Conservation (phyloP, 1,284 basidiomycete species). For the Cryptococcus sp. region DNA sequence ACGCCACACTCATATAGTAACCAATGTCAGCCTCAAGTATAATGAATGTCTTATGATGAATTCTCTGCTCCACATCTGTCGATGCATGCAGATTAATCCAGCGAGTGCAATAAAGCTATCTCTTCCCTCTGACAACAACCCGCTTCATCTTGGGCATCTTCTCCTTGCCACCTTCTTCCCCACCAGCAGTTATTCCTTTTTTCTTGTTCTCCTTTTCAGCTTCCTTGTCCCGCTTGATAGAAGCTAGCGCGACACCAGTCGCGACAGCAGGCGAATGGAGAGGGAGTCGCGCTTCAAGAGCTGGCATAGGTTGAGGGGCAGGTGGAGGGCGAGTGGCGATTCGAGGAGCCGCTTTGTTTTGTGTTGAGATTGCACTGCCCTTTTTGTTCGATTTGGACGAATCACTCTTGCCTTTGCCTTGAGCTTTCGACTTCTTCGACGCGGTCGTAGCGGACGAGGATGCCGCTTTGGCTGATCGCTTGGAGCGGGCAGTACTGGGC, state of each 20-base stretch:
- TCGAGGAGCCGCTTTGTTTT: conserved; percentile 6
- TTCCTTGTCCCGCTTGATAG: conserved; percentile 51
- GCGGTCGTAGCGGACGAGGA: conserved; percentile 5
- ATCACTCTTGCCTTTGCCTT: conserved; percentile 9
- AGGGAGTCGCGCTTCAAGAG: conserved; percentile 49
- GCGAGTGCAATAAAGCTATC: conserved; percentile 16
- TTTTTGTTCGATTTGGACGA: conserved; percentile 15
- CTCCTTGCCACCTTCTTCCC: conserved; percentile 27
- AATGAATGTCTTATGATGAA: no score
- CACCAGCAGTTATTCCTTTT: conserved; percentile 34
- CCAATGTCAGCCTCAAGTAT: no score
- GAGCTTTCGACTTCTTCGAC: neutral
- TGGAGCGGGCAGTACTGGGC: conserved; percentile 30
- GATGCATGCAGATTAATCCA: no score
- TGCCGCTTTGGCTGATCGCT: conserved; percentile 7
- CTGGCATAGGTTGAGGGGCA: conserved; percentile 43
- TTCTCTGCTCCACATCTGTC: no score
- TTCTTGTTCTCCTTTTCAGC: conserved; percentile 51
- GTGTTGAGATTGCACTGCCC: conserved; percentile 1
- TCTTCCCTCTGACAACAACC: conserved; percentile 44
- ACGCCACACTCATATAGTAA: no score
- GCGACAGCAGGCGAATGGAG: conserved; percentile 47
- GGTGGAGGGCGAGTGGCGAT: conserved; percentile 37
- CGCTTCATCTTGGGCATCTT: conserved; percentile 49
- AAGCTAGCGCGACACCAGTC: conserved; percentile 48